A percentile compares a stretch with the other conserved stretches of the same genome.
Evolutionary conservation across 495 filamentous ascomycete species (phyloP).

Genomic region (Penicillium parvum): DNA sequence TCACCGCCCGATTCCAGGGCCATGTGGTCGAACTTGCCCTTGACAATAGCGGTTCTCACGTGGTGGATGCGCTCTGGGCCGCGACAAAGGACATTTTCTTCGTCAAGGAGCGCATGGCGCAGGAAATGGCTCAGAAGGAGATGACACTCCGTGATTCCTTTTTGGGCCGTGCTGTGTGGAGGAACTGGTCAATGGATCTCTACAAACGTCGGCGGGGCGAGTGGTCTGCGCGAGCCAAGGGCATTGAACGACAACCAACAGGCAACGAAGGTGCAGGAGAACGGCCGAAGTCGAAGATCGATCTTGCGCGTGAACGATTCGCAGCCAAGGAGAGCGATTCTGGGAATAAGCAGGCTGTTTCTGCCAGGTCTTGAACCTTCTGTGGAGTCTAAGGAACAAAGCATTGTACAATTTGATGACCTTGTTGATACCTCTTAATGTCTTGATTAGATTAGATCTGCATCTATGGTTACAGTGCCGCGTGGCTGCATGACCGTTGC

Average conservation of each 20-base stretch:
- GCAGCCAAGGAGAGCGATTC: conserved; percentile 28
- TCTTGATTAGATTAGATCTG: background rate
- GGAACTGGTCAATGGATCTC: conserved; percentile 87
- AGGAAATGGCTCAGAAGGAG: conserved; percentile 60
- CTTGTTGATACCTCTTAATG: conserved; percentile 1
- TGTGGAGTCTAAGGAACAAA: too few relatives aligned
- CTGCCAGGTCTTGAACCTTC: too few relatives aligned
- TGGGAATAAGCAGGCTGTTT: conserved; percentile 6
- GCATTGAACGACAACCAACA: conserved; percentile 20
- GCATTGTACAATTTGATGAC: conserved; percentile 16
- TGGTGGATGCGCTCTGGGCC: conserved; percentile 72
- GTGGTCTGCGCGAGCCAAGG: conserved; percentile 68
- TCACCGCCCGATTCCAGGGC: conserved; percentile 56
- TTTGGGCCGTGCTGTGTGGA: conserved; percentile 79
- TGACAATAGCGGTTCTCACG: conserved; percentile 68
- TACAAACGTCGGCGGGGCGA: conserved; percentile 66
- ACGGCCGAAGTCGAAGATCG: conserved; percentile 43
- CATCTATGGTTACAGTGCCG: background rate
- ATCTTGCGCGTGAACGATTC: conserved; percentile 45
- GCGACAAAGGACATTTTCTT: conserved; percentile 62
- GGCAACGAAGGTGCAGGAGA: conserved; percentile 19
- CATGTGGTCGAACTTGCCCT: conserved; percentile 61
- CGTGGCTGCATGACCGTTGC: background rate
- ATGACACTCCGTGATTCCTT: conserved; percentile 63
- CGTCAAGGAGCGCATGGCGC: conserved; percentile 62